A percentile compares a stretch with the other conserved stretches of the same genome.
These are phyloP conservation scores for Phytophthora pinifolia DNA, from an alignment of 352 stramenopile species.

Conservation along the genomic window DNA sequence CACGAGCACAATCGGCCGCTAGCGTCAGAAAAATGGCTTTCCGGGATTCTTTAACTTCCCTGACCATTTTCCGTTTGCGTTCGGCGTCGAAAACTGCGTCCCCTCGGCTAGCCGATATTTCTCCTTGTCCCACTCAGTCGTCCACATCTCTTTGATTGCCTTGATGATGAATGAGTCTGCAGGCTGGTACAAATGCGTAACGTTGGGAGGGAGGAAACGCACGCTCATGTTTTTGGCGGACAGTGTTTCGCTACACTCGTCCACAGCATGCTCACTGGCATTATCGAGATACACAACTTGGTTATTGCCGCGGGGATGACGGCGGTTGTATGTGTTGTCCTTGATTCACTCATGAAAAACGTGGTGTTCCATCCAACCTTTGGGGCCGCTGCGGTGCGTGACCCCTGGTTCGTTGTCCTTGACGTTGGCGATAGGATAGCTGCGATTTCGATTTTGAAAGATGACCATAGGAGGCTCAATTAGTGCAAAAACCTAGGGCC, in stretches of 20 bases:
- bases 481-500: neutral
- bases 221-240: neutral
- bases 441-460: neutral
- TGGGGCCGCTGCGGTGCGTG: neutral
- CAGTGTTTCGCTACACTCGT: neutral
- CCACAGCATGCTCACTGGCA: neutral
- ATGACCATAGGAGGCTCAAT: slow-evolving; percentile 3
- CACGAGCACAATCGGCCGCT: neutral
- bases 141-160: neutral
- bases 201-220: neutral
- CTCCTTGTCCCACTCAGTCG: slow-evolving; percentile 4
- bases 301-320: neutral
- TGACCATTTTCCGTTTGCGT: neutral
- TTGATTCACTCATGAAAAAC: neutral
- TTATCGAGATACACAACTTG: neutral
- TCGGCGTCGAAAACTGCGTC: neutral
- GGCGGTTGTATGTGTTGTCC: neutral
- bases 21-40: slow-evolving; percentile 1
- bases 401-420: slow-evolving; percentile 1
- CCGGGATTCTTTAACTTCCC: neutral
- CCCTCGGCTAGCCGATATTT: neutral
- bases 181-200: neutral
- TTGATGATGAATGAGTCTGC: neutral
- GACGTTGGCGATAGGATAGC: neutral
- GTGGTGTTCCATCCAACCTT: slow-evolving; percentile 1